These are phyloP conservation scores for Metschnikowia noctiluminum DNA, from an alignment of 805 yeast species.

Conservation along the genomic window DNA sequence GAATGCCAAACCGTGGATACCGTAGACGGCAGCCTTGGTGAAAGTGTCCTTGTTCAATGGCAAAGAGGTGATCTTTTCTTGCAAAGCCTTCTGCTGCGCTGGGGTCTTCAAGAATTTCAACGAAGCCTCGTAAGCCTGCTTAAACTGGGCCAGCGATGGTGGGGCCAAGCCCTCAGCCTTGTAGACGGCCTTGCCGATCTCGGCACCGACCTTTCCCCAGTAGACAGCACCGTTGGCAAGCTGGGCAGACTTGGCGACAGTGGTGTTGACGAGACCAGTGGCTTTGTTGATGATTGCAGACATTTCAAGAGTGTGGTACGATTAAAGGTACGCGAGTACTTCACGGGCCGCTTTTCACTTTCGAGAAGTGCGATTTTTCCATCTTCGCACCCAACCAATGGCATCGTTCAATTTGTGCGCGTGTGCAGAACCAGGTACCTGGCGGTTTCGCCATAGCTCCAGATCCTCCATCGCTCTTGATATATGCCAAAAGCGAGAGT, in stretches of 20 bases:
- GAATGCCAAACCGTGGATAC: conserved; percentile 82
- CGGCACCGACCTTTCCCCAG: conserved; percentile 72
- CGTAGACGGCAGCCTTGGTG: conserved; percentile 68
- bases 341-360: neutral
- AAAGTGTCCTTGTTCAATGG: conserved; percentile 52
- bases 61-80: conserved; percentile 44
- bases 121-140: conserved; percentile 59
- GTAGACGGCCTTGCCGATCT: conserved; percentile 75
- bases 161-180: conserved; percentile 91
- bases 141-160: conserved; percentile 74
- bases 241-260: conserved; percentile 37
- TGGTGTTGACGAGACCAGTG: conserved; percentile 34
- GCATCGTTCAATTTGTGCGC: neutral
- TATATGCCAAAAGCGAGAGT: too few species aligned
- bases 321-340: too few species aligned
- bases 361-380: conserved; percentile 8
- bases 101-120: conserved; percentile 36
- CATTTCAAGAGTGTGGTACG: conserved; percentile 21
- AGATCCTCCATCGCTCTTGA: too few species aligned
- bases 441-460: neutral
- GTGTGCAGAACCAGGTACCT: conserved; percentile 9
- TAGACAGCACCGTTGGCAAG: conserved; percentile 58
- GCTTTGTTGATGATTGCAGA: conserved; percentile 44
- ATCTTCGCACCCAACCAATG: conserved; percentile 12
- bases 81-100: conserved; percentile 57